Percentiles rank a stretch among this genome's conserved stretches.
Evolutionary conservation across 2,329 filamentous ascomycete species (phyloP).

Genomic region (Ophiostoma novo-ulmi): DNA sequence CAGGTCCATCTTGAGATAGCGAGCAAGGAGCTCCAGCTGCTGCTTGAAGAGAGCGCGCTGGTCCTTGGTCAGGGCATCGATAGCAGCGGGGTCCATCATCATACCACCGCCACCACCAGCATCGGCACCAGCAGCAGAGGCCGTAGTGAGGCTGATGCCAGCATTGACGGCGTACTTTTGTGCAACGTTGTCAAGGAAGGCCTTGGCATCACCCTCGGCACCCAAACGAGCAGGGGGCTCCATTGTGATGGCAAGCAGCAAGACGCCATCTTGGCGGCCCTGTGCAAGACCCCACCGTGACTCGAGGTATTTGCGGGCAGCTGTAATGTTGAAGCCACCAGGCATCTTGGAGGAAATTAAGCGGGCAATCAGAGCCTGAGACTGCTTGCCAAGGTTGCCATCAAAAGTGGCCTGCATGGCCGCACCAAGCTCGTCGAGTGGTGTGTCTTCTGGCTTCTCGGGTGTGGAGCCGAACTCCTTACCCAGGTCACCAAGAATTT

Average conservation of each 20-base stretch:
- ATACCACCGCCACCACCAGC: slow-evolving; percentile 74
- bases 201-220: slow-evolving; percentile 85
- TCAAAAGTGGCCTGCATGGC: slow-evolving; percentile 99
- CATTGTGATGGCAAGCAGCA: slow-evolving; percentile 85
- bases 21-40: slow-evolving; percentile 87
- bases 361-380: slow-evolving; percentile 84
- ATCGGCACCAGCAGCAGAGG: slow-evolving; percentile 67
- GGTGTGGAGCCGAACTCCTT: slow-evolving; percentile 98
- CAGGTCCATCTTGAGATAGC: slow-evolving; percentile 95
- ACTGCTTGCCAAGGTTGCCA: slow-evolving; percentile 95
- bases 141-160: slow-evolving; percentile 76
- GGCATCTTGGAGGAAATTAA: slow-evolving; percentile 99
- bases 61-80: slow-evolving; percentile 95
- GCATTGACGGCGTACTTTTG: slow-evolving; percentile 84
- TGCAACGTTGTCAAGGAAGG: slow-evolving; percentile 79
- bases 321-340: slow-evolving; percentile 97
- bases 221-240: slow-evolving; percentile 85
- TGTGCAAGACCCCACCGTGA: slow-evolving; percentile 82
- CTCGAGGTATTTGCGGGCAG: slow-evolving; percentile 91
- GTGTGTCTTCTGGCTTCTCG: slow-evolving; percentile 96
- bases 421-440: slow-evolving; percentile 88
- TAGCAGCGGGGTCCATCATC: slow-evolving; percentile 99
- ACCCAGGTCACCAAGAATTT: slow-evolving; percentile 93
- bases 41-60: slow-evolving; percentile 96
- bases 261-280: slow-evolving; percentile 84